phyloP scores from a whole-genome alignment of 2,329 filamentous ascomycete genomes.

The Penicillium sp. region DNA sequence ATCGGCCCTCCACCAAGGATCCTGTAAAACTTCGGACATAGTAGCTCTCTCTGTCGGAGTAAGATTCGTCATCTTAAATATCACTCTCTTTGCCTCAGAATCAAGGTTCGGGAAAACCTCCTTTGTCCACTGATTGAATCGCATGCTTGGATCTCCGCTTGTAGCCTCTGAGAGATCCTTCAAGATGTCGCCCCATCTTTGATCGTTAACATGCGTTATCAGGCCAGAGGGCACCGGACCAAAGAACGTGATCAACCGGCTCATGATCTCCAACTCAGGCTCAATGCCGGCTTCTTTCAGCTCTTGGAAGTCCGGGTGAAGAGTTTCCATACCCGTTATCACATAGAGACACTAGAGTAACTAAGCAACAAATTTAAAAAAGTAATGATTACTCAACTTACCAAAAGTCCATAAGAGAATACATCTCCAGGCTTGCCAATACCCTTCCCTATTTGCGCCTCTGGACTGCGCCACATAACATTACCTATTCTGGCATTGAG shows the following conservation, averaged over 20 bases:
- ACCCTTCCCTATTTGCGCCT: constrained; percentile 13
- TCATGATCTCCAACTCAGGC: constrained; percentile 25
- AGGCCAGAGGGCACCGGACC: constrained; percentile 24
- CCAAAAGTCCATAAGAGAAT: constrained; percentile 16
- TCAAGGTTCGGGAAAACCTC: constrained; percentile 27
- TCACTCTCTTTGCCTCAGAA: constrained; percentile 25
- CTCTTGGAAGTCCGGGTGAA: constrained; percentile 23
- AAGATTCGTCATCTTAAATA: constrained; percentile 29
- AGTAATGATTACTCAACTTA: constrained; percentile 6
- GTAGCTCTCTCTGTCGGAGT: constrained; percentile 26
- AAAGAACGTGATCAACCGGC: constrained; percentile 24
- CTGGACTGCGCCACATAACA: constrained; percentile 18
- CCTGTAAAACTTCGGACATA: constrained; percentile 17
- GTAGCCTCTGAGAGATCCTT: constrained; percentile 21
- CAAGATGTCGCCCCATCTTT: constrained; percentile 21
- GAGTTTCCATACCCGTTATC: constrained; percentile 22
- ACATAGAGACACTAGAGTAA: constrained; percentile 21
- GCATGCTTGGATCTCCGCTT: constrained; percentile 12
- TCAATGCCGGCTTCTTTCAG: constrained; percentile 20
- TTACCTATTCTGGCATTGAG: constrained; percentile 14
- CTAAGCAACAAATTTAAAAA: background rate
- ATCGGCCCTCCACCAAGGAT: constrained; percentile 18
- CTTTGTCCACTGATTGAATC: constrained; percentile 25
- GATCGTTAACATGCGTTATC: constrained; percentile 25
- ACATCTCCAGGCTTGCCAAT: constrained; percentile 12